phyloP scores from a whole-genome alignment of 495 filamentous ascomycete species.

The Articulospora tetracladia region DNA sequence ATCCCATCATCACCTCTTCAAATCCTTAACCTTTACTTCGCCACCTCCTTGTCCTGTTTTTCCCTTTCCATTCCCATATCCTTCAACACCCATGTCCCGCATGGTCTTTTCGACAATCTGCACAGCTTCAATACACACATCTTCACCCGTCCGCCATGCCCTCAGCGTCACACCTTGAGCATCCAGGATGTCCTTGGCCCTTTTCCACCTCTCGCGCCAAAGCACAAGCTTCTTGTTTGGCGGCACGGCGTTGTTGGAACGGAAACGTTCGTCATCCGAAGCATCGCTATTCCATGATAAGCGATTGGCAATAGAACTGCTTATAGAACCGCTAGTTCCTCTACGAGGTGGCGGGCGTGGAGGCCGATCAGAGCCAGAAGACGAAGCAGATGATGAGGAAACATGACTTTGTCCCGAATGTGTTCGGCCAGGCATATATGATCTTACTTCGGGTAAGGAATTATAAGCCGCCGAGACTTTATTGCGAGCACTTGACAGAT shows the following conservation, averaged over 20 bases:
- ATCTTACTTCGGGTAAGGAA: slow-evolving; percentile 36
- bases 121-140: slow-evolving; percentile 56
- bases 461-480: slow-evolving; percentile 45
- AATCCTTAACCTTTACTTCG: slow-evolving; percentile 24
- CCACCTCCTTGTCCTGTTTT: slow-evolving; percentile 21
- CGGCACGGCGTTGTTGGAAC: slow-evolving; percentile 26
- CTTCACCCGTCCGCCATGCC: slow-evolving; percentile 82
- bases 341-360: slow-evolving; percentile 36
- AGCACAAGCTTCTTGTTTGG: slow-evolving; percentile 77
- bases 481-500: slow-evolving; percentile 30
- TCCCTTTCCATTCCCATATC: slow-evolving; percentile 24
- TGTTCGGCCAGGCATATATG: slow-evolving; percentile 22
- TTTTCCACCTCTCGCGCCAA: slow-evolving; percentile 75
- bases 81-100: slow-evolving; percentile 31
- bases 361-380: slow-evolving; percentile 11
- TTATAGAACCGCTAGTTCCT: slow-evolving; percentile 16
- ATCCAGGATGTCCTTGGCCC: slow-evolving; percentile 67
- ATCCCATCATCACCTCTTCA: slow-evolving; percentile 22
- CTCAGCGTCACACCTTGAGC: slow-evolving; percentile 67
- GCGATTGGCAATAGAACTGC: slow-evolving; percentile 4
- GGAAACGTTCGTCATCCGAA: slow-evolving; percentile 20
- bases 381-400: slow-evolving; percentile 3
- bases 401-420: not conserved
- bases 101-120: slow-evolving; percentile 42
- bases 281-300: slow-evolving; percentile 19